Conservation (phyloP, 1,284 basidiomycete species). For the Ustilago cynodontis region DNA sequence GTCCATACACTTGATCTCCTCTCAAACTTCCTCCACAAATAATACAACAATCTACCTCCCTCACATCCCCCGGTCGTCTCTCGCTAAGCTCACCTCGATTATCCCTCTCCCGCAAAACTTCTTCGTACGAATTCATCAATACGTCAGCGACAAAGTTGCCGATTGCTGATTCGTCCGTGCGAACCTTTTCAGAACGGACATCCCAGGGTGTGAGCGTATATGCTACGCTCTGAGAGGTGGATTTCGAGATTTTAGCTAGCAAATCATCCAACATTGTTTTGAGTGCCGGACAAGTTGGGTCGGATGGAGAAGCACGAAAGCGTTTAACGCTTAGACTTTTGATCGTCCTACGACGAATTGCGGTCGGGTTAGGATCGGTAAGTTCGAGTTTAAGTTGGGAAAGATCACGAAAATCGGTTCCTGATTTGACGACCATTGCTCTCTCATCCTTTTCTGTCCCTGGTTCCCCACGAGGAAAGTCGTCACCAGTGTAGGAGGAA, state of each 20-base stretch:
- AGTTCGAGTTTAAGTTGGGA: slow-evolving; percentile 80
- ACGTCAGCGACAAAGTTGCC: slow-evolving; percentile 93
- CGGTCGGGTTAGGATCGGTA: slow-evolving; percentile 74
- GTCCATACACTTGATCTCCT: slow-evolving; percentile 83
- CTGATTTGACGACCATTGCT: slow-evolving; percentile 79
- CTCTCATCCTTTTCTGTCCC: slow-evolving; percentile 80
- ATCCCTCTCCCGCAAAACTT: slow-evolving; percentile 75
- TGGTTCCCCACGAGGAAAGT: slow-evolving; percentile 74
- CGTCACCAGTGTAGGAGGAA: slow-evolving; percentile 79
- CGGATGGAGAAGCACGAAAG: slow-evolving; percentile 76
- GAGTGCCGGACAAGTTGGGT: slow-evolving; percentile 76
- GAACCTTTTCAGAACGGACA: slow-evolving; percentile 80
- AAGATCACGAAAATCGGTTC: slow-evolving; percentile 89
- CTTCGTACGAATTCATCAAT: slow-evolving; percentile 85
- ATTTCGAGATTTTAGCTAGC: slow-evolving; percentile 80
- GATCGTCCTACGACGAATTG: slow-evolving; percentile 78
- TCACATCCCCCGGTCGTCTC: slow-evolving; percentile 15
- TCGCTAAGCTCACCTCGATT: slow-evolving; percentile 72
- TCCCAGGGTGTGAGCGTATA: slow-evolving; percentile 80
- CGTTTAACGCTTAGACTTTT: slow-evolving; percentile 77
- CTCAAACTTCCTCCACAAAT: slow-evolving; percentile 78
- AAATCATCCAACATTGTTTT: slow-evolving; percentile 77
- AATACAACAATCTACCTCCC: slow-evolving; percentile 55
- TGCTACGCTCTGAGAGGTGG: slow-evolving; percentile 76
- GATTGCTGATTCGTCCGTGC: slow-evolving; percentile 79